A percentile compares a stretch with the other conserved stretches of the same genome.
Conservation (phyloP, 2,329 filamentous ascomycete species). For the Paracamarosporium sp. region DNA sequence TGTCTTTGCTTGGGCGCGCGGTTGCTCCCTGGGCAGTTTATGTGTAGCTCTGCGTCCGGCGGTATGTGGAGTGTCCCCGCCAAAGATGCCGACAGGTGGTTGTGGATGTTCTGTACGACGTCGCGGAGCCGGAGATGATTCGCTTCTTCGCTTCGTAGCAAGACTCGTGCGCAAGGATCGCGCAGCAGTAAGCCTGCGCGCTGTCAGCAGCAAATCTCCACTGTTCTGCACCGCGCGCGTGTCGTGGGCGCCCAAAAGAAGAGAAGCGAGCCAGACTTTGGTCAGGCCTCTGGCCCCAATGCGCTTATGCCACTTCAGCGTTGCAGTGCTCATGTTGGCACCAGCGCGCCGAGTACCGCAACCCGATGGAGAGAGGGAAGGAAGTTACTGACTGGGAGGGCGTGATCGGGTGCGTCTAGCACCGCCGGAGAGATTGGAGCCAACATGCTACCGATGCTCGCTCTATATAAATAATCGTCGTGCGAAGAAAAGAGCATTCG, state of each 20-base stretch:
- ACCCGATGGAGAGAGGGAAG: neutral
- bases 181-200: slow-evolving; percentile 42
- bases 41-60: slow-evolving; percentile 29
- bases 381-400: slow-evolving; percentile 6
- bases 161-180: slow-evolving; percentile 40
- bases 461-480: slow-evolving; percentile 30
- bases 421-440: neutral
- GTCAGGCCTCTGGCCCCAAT: slow-evolving; percentile 16
- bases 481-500: slow-evolving; percentile 19
- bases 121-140: slow-evolving; percentile 40
- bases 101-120: slow-evolving; percentile 41
- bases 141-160: slow-evolving; percentile 35
- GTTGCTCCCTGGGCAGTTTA: slow-evolving; percentile 20
- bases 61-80: slow-evolving; percentile 22
- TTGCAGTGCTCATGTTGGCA: slow-evolving; percentile 9
- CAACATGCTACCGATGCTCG: slow-evolving; percentile 11
- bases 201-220: slow-evolving; percentile 41
- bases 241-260: slow-evolving; percentile 39
- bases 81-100: slow-evolving; percentile 33
- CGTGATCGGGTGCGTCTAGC: neutral
- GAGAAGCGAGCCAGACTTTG: slow-evolving; percentile 35
- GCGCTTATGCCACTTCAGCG: slow-evolving; percentile 5
- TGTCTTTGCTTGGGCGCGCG: slow-evolving; percentile 16
- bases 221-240: slow-evolving; percentile 15
- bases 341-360: neutral